Evolutionary conservation across 2,329 filamentous ascomycete species (phyloP), one percentile per base, ranked within the genome.

Genomic region (Ophiostoma ulmi): DNA sequence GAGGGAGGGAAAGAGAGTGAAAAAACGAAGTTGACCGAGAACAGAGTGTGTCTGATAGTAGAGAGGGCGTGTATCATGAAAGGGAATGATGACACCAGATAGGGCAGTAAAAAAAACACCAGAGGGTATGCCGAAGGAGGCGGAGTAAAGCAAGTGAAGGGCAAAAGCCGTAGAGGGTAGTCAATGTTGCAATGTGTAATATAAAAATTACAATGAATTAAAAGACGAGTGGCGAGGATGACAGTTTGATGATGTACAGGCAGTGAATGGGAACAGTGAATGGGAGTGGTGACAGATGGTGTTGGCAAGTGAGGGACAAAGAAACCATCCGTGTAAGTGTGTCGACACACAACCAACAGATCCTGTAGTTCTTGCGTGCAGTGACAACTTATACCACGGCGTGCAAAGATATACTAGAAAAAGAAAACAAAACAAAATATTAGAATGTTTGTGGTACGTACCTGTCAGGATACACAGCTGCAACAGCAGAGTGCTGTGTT

Each of bases 401-500:
- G 52, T 63, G 26, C 26, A 36, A 22, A 20, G n/a, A 38, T 11
- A 36, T 26, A 52, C 22, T 20, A 35, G 5, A 31, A 20, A 17
- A 35, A 3, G 13, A 63, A 8, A 36, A 35, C 3, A 36, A 7
- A 35, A 63, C 8, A 20, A 63, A 3, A 39, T 36, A 39, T 39
- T 22, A 39, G 13, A 38, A 64, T 10, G 31, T 17, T 20, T 20
- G 58, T 63, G 26, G 26, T 63, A 65, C 63, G 1, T 39, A 65
- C 63, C 63, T 26, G 35, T 14, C 63, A 22, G 63, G 63, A 65
- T 65, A 39, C 36, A 65, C 63, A 17, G 36, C 63, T 22, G 36
- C 61, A 38, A 64, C 63, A 38, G 61, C 61, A 65, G 63, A 39
- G 63, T 65, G 38, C 63, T n/a, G 63, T 14, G 63, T 22, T 39